Conservation (phyloP, 768 basidiomycete species). For the Leccinum longicurvipes region DNA sequence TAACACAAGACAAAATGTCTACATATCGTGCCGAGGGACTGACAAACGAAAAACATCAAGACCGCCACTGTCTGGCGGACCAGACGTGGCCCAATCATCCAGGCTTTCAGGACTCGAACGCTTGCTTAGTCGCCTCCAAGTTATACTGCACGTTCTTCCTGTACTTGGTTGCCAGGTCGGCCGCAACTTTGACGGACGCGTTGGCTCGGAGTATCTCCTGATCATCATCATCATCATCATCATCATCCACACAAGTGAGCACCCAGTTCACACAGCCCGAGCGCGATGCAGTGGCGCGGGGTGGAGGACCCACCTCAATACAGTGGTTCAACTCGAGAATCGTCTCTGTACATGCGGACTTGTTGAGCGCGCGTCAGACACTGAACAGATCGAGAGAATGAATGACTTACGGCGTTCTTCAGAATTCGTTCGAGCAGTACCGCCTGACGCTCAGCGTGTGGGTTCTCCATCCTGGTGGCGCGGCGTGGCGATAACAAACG, state of each 20-base stretch:
- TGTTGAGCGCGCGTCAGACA: slow-evolving; percentile 26
- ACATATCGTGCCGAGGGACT: background rate
- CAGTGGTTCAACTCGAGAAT: slow-evolving; percentile 87
- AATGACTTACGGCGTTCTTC: slow-evolving; percentile 72
- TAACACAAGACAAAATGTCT: background rate
- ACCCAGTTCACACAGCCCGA: background rate
- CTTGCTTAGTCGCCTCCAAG: slow-evolving; percentile 63
- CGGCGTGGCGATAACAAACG: slow-evolving; percentile 4
- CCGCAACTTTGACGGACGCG: slow-evolving; percentile 71
- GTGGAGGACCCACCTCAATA: slow-evolving; percentile 64
- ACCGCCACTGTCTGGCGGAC: background rate
- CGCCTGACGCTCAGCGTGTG: slow-evolving; percentile 90
- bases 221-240: background rate
- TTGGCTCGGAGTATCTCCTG: slow-evolving; percentile 83
- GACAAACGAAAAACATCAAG: background rate
- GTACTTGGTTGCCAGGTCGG: slow-evolving; percentile 84
- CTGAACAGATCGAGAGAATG: background rate
- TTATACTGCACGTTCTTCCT: slow-evolving; percentile 93
- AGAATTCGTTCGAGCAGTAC: slow-evolving; percentile 87
- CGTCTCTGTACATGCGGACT: slow-evolving; percentile 91
- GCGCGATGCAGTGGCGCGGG: too few relatives aligned
- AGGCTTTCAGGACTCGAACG: slow-evolving; percentile 6
- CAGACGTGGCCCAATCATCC: too few relatives aligned
- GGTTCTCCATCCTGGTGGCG: slow-evolving; percentile 74
- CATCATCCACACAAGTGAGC: background rate